Percentiles rank a stretch among this genome's conserved stretches.
Evolutionary conservation across 257 asterid species (phyloP).

Genomic region (Thymus quinquecostatus): DNA sequence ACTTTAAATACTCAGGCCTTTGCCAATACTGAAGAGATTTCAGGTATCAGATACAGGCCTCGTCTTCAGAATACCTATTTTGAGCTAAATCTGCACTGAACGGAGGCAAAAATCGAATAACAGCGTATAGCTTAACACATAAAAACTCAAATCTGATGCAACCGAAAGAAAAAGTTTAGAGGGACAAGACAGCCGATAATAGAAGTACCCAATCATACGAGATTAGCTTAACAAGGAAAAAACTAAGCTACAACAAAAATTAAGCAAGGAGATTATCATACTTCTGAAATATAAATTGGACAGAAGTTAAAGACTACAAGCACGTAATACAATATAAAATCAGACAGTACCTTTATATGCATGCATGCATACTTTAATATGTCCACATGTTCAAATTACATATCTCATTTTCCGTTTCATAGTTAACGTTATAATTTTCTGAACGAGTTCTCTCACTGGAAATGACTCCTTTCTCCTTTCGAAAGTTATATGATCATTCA

Average conservation of each 20-base stretch:
- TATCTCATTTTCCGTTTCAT: too few species aligned
- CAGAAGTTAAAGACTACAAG: neutral
- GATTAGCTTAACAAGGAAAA: too few species aligned
- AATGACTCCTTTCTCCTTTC: too few species aligned
- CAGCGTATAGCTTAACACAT: neutral
- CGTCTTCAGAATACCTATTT: constrained; percentile 88
- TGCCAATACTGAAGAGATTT: constrained; percentile 96
- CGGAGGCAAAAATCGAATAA: constrained; percentile 28
- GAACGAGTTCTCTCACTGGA: too few species aligned
- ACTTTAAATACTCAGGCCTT: constrained; percentile 82
- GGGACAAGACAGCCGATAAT: neutral
- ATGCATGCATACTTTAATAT: too few species aligned
- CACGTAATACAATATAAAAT: neutral
- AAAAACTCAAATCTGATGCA: neutral
- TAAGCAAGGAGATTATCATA: neutral
- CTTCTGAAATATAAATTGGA: too few species aligned
- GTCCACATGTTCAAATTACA: too few species aligned
- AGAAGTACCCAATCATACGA: too few species aligned
- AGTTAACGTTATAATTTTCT: too few species aligned
- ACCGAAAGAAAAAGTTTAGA: neutral
- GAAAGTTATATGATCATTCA: too few species aligned
- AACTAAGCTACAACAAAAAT: neutral
- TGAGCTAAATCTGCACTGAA: constrained; percentile 82
- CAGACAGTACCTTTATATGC: too few species aligned
- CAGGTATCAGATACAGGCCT: constrained; percentile 83